Base-by-base conservation (phyloP, 768 basidiomycete species). In the Mrakia gelida region DNA sequence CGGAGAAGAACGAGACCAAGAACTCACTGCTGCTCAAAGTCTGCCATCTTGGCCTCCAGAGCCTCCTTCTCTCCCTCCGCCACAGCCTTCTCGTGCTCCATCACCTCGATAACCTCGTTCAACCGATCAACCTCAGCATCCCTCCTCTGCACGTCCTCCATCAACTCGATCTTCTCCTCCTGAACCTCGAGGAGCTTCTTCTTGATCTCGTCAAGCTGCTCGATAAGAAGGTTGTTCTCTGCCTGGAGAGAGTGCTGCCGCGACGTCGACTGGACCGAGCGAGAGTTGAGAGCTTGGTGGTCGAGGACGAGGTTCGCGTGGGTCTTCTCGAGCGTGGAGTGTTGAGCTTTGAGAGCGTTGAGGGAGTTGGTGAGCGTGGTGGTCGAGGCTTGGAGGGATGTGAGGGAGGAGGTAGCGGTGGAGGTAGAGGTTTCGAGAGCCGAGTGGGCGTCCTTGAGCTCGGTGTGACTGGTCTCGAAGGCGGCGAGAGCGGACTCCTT, bases 121-220 rank as follows among this genome's bases (percentile, higher is more conserved):
- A 67, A 59, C 32, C 43, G 38, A 16, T 21, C 43, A 2, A 59
- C 41, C 43, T 70, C 70, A 0, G 52, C 75, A 3, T 59, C 34
- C 21, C 49, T 62, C 75, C 84, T 83, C 80, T 89, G 89, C 65
- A 89, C 85, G 81, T 89, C 89, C 79, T 94, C 91, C 63, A 87
- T 86, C 13, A 92, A 87, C 79, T 91, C 89, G 21, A 92, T 85
- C 83, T 91, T 92, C 79, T 86, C 87, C 54, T 89, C 88, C 3
- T 91, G 92, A 75, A 95, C 86, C 82, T 92, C 90, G 30, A 93
- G 90, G 80, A 94, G 90, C 86, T 94, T 94, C 59, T 92, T 89
- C 43, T 91, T 88, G 89, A 94, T 91, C 84, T 94, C 92, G 80
- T 94, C 91, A 79, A 94, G 85, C n/a, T 91, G 90, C 41, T 87